phyloP scores from a whole-genome alignment of 345 rosid species.

The Eucalyptus tenuipes region DNA sequence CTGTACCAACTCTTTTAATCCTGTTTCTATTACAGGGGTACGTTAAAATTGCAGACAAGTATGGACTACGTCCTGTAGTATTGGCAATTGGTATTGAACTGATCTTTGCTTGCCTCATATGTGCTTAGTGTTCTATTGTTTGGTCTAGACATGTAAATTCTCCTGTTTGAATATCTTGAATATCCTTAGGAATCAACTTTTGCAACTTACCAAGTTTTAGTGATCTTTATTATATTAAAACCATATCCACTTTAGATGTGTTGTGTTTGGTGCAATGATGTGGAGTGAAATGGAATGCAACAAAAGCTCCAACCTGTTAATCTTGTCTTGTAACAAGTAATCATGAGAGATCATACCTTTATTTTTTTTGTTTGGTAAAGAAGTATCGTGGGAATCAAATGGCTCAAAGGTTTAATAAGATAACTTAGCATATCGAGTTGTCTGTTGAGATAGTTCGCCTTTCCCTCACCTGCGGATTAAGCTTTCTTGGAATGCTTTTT shows the following conservation, averaged over 20 bases:
- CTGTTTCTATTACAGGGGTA: constrained; percentile 22
- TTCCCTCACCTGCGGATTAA: background rate
- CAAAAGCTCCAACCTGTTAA: background rate
- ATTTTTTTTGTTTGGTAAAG: background rate
- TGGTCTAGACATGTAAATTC: background rate
- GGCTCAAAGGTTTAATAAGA: background rate
- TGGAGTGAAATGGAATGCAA: background rate
- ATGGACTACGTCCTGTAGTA: constrained; percentile 33
- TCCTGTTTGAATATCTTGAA: background rate
- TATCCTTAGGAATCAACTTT: background rate
- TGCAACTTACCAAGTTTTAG: background rate
- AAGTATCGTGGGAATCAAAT: background rate
- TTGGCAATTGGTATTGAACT: constrained; percentile 36
- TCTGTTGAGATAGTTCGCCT: background rate
- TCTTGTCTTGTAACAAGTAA: background rate
- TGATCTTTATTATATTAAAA: background rate
- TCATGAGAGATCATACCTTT: background rate
- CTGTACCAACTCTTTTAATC: background rate
- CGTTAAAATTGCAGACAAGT: constrained; percentile 19
- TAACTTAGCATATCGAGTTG: background rate
- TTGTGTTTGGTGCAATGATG: background rate
- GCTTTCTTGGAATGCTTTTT: background rate
- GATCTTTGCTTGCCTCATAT: background rate
- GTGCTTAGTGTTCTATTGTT: background rate
- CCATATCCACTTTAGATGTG: background rate